phyloP scores from a whole-genome alignment of 345 rosid genomes.

The Corchorus olitorius region DNA sequence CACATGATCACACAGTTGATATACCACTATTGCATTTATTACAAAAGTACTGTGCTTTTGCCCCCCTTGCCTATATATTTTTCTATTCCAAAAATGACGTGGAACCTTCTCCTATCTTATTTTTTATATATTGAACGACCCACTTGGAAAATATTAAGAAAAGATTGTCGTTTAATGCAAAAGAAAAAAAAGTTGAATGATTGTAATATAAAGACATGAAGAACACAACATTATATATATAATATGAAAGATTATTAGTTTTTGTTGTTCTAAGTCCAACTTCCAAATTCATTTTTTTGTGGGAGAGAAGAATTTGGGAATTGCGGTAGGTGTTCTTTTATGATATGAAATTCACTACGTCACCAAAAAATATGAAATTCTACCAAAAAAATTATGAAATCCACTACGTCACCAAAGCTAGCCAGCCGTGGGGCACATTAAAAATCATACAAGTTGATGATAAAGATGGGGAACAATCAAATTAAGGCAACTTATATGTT shows the following conservation, averaged over 20 bases:
- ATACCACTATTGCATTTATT: constrained; percentile 15
- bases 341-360: background rate
- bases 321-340: background rate
- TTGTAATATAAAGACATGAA: too few species aligned
- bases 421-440: too few species aligned
- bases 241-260: background rate
- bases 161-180: constrained; percentile 5
- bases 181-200: background rate
- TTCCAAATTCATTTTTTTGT: background rate
- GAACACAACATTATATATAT: too few species aligned
- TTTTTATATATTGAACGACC: background rate
- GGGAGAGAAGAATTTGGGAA: background rate
- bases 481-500: too few species aligned
- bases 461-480: too few species aligned
- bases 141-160: background rate
- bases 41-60: background rate
- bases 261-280: background rate
- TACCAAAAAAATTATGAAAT: too few species aligned
- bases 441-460: too few species aligned
- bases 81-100: constrained; percentile 22
- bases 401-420: too few species aligned
- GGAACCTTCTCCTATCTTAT: constrained; percentile 11
- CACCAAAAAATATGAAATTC: too few species aligned
- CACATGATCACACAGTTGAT: constrained; percentile 16
- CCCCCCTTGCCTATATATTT: background rate